Evolutionary conservation across 495 filamentous ascomycete genomes (phyloP).

Genomic region (Aspergillus affinis): DNA sequence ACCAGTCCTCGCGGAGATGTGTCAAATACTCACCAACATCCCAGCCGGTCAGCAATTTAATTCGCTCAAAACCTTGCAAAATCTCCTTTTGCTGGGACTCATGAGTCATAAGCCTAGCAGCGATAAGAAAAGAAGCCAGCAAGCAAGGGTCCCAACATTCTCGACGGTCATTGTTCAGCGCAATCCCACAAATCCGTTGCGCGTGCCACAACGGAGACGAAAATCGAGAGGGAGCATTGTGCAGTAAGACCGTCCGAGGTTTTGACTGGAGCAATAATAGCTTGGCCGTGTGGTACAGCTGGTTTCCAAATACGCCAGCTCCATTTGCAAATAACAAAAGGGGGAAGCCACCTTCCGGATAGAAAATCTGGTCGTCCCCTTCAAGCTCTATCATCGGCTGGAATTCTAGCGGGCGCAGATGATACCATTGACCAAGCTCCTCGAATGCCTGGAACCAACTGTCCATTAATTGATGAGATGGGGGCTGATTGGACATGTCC

Average conservation of each 20-base stretch:
- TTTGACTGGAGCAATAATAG: slow-evolving; percentile 37
- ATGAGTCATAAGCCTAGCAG: slow-evolving; percentile 38
- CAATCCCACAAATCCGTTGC: slow-evolving; percentile 37
- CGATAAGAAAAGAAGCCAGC: slow-evolving; percentile 34
- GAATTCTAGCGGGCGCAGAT: slow-evolving; percentile 34
- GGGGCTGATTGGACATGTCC: slow-evolving; percentile 13
- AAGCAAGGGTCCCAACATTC: slow-evolving; percentile 40
- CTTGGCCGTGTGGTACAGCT: slow-evolving; percentile 46
- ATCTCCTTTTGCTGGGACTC: slow-evolving; percentile 36
- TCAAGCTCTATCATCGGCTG: slow-evolving; percentile 34
- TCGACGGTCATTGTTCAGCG: slow-evolving; percentile 36
- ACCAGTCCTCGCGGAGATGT: slow-evolving; percentile 29
- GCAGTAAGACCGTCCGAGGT: slow-evolving; percentile 31
- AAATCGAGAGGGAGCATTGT: slow-evolving; percentile 18
- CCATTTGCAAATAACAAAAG: slow-evolving; percentile 41
- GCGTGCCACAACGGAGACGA: slow-evolving; percentile 40
- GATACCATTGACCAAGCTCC: slow-evolving; percentile 35
- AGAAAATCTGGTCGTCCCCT: slow-evolving; percentile 16
- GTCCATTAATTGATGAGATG: slow-evolving; percentile 6
- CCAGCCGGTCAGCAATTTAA: slow-evolving; percentile 36
- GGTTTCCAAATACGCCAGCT: slow-evolving; percentile 39
- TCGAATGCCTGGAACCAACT: slow-evolving; percentile 30
- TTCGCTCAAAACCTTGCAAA: slow-evolving; percentile 26
- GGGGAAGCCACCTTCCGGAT: slow-evolving; percentile 30
- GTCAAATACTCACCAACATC: slow-evolving; percentile 20